phyloP scores from a whole-genome alignment of 306 rosid species.

The Heteromeles arbutifolia region DNA sequence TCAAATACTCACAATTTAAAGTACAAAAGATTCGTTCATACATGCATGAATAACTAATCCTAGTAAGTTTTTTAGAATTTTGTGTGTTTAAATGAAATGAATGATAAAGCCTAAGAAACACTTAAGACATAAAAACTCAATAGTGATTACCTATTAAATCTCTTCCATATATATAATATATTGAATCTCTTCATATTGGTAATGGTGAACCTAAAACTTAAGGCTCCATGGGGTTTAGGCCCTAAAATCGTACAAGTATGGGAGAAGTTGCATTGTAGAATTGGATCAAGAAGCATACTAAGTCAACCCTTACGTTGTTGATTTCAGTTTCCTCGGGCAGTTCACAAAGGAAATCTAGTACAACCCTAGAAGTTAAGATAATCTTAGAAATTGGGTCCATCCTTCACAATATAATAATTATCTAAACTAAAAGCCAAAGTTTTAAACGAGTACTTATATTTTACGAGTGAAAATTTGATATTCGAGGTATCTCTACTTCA shows the following conservation, averaged over 20 bases:
- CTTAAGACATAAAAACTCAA: no score
- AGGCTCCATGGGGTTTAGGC: background rate
- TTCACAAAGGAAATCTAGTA: conserved; percentile 45
- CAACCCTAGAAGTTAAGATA: conserved; percentile 14
- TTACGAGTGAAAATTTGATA: background rate
- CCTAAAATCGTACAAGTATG: background rate
- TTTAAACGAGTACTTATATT: background rate
- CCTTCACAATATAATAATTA: background rate
- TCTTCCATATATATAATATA: no score
- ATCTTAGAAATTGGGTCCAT: conserved; percentile 26
- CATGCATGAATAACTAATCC: no score
- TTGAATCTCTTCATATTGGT: background rate
- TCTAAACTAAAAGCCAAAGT: conserved; percentile 1
- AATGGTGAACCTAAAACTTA: background rate
- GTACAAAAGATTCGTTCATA: no score
- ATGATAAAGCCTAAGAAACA: no score
- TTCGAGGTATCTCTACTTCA: no score
- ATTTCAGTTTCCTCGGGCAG: conserved; percentile 44
- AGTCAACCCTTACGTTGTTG: conserved; percentile 31
- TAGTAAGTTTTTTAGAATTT: no score
- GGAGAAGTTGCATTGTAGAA: background rate
- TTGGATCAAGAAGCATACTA: conserved; percentile 4
- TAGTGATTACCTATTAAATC: no score
- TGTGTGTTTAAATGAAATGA: no score
- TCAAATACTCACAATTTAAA: no score